A percentile compares a stretch with the other conserved stretches of the same genome.
These are phyloP conservation scores for Amoebophrya sp. DNA, from an alignment of 169 alveolate species.

Conservation along the genomic window DNA sequence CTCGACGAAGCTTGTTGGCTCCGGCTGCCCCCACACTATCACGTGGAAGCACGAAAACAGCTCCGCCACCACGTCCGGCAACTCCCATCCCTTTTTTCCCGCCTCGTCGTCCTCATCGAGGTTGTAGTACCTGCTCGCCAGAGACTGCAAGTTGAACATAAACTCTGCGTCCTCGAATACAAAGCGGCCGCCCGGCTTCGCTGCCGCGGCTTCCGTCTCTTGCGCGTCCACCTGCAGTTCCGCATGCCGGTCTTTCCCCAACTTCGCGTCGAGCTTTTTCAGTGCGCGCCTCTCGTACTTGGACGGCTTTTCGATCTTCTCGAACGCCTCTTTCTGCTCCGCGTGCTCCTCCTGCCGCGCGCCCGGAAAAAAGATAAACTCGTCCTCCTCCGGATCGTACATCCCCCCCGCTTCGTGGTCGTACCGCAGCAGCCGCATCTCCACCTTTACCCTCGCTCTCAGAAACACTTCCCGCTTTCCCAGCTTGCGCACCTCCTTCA, in stretches of 20 bases:
- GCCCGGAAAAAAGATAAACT: not conserved
- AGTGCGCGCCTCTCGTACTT: not conserved
- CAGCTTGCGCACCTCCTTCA: not conserved
- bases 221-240: not conserved
- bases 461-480: not conserved
- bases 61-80: not conserved
- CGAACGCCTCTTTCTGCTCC: not conserved
- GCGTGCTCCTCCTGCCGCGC: not conserved
- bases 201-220: not conserved
- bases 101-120: not conserved
- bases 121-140: not conserved
- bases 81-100: not conserved
- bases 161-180: not conserved
- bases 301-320: not conserved
- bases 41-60: not conserved
- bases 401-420: not conserved
- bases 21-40: not conserved
- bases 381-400: not conserved
- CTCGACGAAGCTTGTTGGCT: not conserved
- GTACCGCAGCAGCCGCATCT: not conserved
- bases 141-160: not conserved
- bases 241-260: not conserved
- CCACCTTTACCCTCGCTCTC: not conserved
- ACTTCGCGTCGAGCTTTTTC: not conserved
- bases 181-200: not conserved